Base-by-base conservation (phyloP, 768 basidiomycete genomes). In the Macrolepiota dolichaula region DNA sequence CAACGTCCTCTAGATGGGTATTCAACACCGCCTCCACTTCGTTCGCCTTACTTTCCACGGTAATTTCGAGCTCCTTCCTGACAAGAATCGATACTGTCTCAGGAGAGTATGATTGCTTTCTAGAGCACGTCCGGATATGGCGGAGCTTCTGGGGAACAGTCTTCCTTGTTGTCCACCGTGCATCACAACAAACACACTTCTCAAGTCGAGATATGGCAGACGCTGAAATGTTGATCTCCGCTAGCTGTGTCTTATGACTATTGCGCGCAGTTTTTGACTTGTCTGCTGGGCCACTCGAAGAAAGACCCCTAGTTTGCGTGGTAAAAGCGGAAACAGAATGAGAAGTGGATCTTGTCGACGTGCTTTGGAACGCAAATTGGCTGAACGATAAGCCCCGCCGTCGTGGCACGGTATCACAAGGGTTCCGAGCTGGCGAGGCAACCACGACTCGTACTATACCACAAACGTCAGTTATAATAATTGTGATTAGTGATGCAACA, bases 111-210 rank as follows among this genome's bases (percentile, higher is more conserved):
- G 70, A 74, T 22, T 77, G 75, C 70, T 87, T 92, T 72, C 81
- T 86, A 12, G 88, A 84, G 69, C 92, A 94, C 5, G 77, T 74
- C 52, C 78, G 78, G 42, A 94, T 82, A 68, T 94, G 92, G 2
- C 77, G 65, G 68, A 82, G 71, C 70, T 94, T 94, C 67, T 87
- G 84, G 17, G 72, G 64, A 11, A 74, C 74, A 3, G 81, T 81
- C 70, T 94, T 94, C 57, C 81, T 79, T 12, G 83, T 74, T 3
- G 89, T 93, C 92, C 92, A 94, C 1, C 71, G 71, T 13, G 80
- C 68, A 24, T 84, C 82, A 65, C 91, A 93, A 38, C 81, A 78
- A 47, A 91, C 76, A 65, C 91, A 93, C 65, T 76, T 83, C 11
- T 35, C 15, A 15, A 61, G 17, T n/a, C 32, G 42, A 37, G 53